A percentile compares a stretch with the other conserved stretches of the same genome.
These are phyloP conservation scores for Allium sativum DNA, from an alignment of 106 monocot genomes.

Conservation along the genomic window DNA sequence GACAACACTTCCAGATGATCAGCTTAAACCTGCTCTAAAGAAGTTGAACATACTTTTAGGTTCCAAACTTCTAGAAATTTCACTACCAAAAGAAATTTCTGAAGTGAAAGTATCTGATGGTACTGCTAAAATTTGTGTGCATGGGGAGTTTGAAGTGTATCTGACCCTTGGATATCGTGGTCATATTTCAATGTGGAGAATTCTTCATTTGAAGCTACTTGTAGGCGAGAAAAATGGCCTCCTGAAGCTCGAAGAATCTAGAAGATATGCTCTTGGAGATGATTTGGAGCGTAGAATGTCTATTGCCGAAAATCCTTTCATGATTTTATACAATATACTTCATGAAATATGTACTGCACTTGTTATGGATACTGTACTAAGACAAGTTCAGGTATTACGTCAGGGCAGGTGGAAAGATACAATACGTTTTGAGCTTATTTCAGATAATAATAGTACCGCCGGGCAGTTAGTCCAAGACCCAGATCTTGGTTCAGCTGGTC, in stretches of 20 bases:
- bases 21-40: conserved; percentile 63
- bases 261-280: conserved; percentile 86
- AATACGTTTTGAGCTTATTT: conserved; percentile 80
- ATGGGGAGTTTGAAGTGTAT: conserved; percentile 88
- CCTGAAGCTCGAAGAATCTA: conserved; percentile 78
- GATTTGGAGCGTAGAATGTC: conserved; percentile 96
- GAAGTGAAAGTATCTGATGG: conserved; percentile 64
- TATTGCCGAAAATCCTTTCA: conserved; percentile 74
- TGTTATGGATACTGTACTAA: conserved; percentile 93
- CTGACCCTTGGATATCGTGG: conserved; percentile 94
- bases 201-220: conserved; percentile 86
- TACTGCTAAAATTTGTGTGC: conserved; percentile 50
- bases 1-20: conserved; percentile 39
- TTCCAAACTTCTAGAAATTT: conserved; percentile 70
- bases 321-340: conserved; percentile 68
- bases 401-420: conserved; percentile 93
- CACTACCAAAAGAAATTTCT: conserved; percentile 79
- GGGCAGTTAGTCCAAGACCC: conserved; percentile 49
- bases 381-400: conserved; percentile 73
- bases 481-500: conserved; percentile 50
- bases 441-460: conserved; percentile 39
- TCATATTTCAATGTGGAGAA: conserved; percentile 81
- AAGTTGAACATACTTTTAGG: conserved; percentile 67
- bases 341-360: conserved; percentile 87
- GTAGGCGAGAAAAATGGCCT: conserved; percentile 71